Percentiles rank a stretch among this genome's conserved stretches.
phyloP scores from a whole-genome alignment of 345 rosid species.

The Eucalyptus sp. region DNA sequence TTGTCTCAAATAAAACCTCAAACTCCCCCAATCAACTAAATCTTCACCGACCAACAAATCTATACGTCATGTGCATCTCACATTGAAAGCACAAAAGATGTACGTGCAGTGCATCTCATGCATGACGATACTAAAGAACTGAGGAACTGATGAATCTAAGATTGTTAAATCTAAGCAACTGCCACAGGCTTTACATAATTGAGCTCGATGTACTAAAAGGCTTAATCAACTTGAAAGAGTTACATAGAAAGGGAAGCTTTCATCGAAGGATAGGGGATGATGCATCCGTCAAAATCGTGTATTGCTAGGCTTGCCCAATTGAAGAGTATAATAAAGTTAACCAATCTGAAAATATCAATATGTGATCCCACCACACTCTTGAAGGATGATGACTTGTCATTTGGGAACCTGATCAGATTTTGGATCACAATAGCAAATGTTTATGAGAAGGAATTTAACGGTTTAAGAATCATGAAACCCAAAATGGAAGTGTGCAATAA shows the following conservation, averaged over 20 bases:
- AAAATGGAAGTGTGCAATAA: not conserved
- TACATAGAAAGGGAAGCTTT: not conserved
- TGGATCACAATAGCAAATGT: not conserved
- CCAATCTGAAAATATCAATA: not conserved
- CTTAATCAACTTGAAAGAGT: not conserved
- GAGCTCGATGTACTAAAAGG: not conserved
- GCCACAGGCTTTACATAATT: not conserved
- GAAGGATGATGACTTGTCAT: not conserved
- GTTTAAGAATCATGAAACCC: not conserved
- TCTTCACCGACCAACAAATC: not conserved
- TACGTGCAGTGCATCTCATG: not conserved
- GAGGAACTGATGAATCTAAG: not conserved
- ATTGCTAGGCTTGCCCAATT: not conserved
- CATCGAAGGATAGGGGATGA: not conserved
- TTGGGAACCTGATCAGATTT: not conserved
- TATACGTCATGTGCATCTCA: not conserved
- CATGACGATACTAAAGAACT: not conserved
- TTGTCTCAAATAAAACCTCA: not conserved
- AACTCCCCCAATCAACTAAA: not conserved
- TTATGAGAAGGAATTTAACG: not conserved
- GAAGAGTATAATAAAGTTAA: not conserved
- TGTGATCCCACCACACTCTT: not conserved
- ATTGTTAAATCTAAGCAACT: not conserved
- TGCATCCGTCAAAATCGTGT: not conserved
- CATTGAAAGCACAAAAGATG: not conserved